Percentiles rank a stretch among this genome's conserved stretches.
Conservation (phyloP, 345 rosid species). For the Aurinia saxatilis region DNA sequence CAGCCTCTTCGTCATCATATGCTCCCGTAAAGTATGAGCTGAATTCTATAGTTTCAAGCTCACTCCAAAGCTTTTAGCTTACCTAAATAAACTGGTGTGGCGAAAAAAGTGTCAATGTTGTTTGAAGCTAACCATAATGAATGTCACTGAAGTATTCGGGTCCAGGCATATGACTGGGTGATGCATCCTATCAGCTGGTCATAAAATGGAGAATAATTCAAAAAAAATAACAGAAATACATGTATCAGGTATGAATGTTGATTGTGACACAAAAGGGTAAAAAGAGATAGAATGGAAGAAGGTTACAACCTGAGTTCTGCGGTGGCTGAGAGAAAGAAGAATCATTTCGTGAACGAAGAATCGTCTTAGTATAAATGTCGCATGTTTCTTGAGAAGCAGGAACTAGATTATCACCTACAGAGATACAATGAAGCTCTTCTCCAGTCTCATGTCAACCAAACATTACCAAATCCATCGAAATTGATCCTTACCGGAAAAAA, state of each 20-base stretch:
- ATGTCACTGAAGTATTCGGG: constrained; percentile 69
- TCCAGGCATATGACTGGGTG: constrained; percentile 68
- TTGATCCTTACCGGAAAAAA: too few species aligned
- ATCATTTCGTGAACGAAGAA: too few species aligned
- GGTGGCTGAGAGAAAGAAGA: too few species aligned
- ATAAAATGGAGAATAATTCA: constrained; percentile 7
- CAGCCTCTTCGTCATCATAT: constrained; percentile 99
- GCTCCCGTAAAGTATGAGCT: constrained; percentile 66
- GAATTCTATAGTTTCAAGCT: constrained; percentile 1
- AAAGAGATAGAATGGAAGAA: not conserved
- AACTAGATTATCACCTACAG: too few species aligned
- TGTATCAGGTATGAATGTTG: constrained; percentile 8
- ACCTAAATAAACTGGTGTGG: constrained; percentile 86
- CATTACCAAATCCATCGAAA: too few species aligned
- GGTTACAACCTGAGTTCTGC: too few species aligned
- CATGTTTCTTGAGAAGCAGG: too few species aligned
- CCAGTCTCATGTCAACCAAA: too few species aligned
- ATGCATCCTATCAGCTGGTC: constrained; percentile 77
- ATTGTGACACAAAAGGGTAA: not conserved
- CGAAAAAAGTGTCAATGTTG: not conserved
- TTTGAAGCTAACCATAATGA: constrained; percentile 45
- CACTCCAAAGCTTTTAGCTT: constrained; percentile 21
- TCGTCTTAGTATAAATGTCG: too few species aligned
- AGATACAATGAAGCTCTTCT: too few species aligned
- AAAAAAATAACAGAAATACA: constrained; percentile 9